Evolutionary conservation across 1,284 basidiomycete genomes (phyloP).

Genomic region (Puccinia sorghi): DNA sequence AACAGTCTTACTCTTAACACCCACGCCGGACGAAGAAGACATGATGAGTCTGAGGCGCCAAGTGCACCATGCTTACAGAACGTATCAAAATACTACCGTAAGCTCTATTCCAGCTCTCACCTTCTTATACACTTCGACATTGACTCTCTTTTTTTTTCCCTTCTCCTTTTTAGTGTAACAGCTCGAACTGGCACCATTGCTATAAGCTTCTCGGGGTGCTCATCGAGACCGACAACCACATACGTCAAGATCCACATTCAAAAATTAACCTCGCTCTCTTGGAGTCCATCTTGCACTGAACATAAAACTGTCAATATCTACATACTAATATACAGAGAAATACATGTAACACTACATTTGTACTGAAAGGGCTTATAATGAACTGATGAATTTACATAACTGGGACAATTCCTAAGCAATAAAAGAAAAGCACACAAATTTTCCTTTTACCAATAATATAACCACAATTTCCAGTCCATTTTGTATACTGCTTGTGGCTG

Average conservation of each 20-base stretch:
- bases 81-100: conserved; percentile 12
- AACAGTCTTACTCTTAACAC: not conserved
- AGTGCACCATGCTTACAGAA: not conserved
- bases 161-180: not conserved
- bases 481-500: no score
- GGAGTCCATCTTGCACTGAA: conserved; percentile 12
- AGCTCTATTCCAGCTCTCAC: not conserved
- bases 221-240: conserved; percentile 13
- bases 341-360: no score
- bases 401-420: no score
- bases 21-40: conserved; percentile 1
- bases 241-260: not conserved
- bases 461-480: no score
- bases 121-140: not conserved
- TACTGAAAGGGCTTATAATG: no score
- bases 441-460: no score
- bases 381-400: no score
- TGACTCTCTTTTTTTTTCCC: not conserved
- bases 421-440: no score
- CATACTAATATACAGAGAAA: not conserved
- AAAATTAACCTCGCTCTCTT: conserved; percentile 20
- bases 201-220: conserved; percentile 2
- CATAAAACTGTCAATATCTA: not conserved
- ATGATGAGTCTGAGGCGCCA: not conserved
- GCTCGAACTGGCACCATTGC: not conserved